Percentiles rank a stretch among this genome's conserved stretches.
phyloP scores from a whole-genome alignment of 202 grass and related monocot species.

The Dendrocalamus latiflorus region DNA sequence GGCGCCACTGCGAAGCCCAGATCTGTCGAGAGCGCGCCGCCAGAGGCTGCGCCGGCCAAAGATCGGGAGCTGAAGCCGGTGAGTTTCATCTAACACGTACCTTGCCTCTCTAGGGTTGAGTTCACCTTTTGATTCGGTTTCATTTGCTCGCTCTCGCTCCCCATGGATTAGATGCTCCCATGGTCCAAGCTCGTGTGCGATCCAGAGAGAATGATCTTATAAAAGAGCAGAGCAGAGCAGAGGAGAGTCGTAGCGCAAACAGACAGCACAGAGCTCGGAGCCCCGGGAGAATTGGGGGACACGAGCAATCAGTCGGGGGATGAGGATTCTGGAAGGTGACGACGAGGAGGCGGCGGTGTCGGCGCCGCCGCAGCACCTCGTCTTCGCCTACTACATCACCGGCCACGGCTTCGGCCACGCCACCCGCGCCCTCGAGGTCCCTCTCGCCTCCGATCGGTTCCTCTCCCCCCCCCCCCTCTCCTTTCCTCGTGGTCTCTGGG shows the following conservation, averaged over 20 bases:
- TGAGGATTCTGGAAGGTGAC: slow-evolving; percentile 34
- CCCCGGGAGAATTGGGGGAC: not conserved
- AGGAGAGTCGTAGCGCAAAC: not conserved
- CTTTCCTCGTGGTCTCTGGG: no score
- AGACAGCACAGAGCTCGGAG: not conserved
- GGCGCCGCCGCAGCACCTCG: slow-evolving; percentile 17
- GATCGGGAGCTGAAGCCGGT: no score
- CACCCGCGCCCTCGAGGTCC: slow-evolving; percentile 82
- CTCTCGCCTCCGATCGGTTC: not conserved
- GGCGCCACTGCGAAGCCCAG: no score
- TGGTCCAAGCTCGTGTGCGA: no score
- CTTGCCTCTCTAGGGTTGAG: no score
- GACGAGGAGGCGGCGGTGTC: not conserved
- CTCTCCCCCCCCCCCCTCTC: not conserved
- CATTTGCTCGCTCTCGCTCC: no score
- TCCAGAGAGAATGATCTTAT: not conserved
- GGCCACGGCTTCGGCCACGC: slow-evolving; percentile 97
- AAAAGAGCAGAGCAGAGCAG: not conserved
- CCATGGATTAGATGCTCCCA: no score
- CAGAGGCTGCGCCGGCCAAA: no score
- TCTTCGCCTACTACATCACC: slow-evolving; percentile 91
- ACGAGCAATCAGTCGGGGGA: not conserved
- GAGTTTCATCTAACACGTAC: no score
- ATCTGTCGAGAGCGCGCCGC: no score
- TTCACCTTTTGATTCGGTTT: no score